A percentile compares a stretch with the other conserved stretches of the same genome.
Evolutionary conservation across 2,329 filamentous ascomycete genomes (phyloP).

Genomic region (Alternaria postmessia): DNA sequence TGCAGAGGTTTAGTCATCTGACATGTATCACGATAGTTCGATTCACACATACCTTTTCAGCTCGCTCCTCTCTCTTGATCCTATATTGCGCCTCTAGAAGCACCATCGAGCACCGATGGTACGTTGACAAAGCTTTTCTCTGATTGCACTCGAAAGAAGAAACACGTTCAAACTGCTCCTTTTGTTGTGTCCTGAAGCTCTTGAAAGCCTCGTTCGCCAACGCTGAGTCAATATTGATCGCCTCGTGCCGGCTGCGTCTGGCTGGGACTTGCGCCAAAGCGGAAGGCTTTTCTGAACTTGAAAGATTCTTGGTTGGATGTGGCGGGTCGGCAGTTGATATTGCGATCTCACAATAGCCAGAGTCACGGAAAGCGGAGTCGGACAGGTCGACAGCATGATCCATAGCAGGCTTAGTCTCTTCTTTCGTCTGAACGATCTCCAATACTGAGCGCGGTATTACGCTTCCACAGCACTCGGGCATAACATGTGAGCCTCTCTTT

Average conservation of each 20-base stretch:
- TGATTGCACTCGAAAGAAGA: slow-evolving; percentile 46
- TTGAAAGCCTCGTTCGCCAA: slow-evolving; percentile 40
- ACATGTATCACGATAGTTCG: neutral
- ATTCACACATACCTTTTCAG: slow-evolving; percentile 38
- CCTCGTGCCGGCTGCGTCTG: slow-evolving; percentile 22
- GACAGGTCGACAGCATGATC: slow-evolving; percentile 1
- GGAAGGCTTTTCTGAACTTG: slow-evolving; percentile 17
- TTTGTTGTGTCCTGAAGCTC: slow-evolving; percentile 37
- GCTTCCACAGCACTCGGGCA: slow-evolving; percentile 53
- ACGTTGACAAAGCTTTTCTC: slow-evolving; percentile 37
- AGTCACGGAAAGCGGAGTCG: slow-evolving; percentile 27
- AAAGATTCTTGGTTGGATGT: slow-evolving; percentile 9
- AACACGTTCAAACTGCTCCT: slow-evolving; percentile 41
- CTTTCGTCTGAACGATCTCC: slow-evolving; percentile 48
- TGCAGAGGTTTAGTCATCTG: slow-evolving; percentile 34
- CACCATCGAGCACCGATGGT: slow-evolving; percentile 35
- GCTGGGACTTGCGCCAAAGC: slow-evolving; percentile 14
- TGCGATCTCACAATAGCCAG: slow-evolving; percentile 39
- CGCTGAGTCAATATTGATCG: slow-evolving; percentile 30
- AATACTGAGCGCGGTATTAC: slow-evolving; percentile 52
- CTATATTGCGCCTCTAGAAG: slow-evolving; percentile 33
- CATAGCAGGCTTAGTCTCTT: slow-evolving; percentile 47
- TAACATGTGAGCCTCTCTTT: slow-evolving; percentile 35
- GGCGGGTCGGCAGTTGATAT: slow-evolving; percentile 33
- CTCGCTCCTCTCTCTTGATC: slow-evolving; percentile 28